Base-by-base conservation (phyloP, 495 filamentous ascomycete species). In the Rostrohypoxylon terebratum region DNA sequence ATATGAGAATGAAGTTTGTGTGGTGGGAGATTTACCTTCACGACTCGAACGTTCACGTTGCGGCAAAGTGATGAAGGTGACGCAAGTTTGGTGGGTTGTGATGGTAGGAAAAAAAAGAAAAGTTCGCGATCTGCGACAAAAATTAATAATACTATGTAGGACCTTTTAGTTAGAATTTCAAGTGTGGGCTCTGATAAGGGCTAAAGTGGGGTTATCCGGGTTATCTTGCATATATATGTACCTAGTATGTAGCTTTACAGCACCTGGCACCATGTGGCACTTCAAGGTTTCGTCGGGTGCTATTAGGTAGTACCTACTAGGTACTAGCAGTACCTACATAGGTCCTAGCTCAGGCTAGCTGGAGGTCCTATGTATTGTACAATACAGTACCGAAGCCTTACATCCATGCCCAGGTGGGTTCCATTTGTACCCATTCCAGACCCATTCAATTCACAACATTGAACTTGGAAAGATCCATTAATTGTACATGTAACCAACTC, bases 1-100 rank as follows among this genome's bases (percentile, higher is more conserved):
- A 21, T 57, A n/a, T 25, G 25, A 44, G 53, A 58, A 36, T 58
- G 28, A 53, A 16, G 44, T 36, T 62, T 20, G 33, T 11, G 53
- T 64, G 54, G 11, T 57, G 18, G 8, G 18, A 63, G 58, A 58
- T 18, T 66, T 65, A 57, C 82, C 88, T 85, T 90, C 88, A 90
- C 81, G 89, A 91, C 90, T 90, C 88, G 88, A 87, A 87, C 83
- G 79, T 69, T 55, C 7, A 83, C 73, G 86, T 89, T 89, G 87
- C 92, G 89, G 91, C 90, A 93, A 93, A 83, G 91, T 93, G 90
- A 92, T 92, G 89, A 89, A 89, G 90, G 87, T 62, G 64, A 80
- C 70, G 48, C 68, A n/a, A 20, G 61, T 53, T 53, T 64, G 68
- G 44, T 64, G 48, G 45, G 13, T 69, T 53, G 21, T 2, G 59